These are phyloP conservation scores for Penicillium coprophilum DNA, from an alignment of 495 filamentous ascomycete species.

Conservation along the genomic window DNA sequence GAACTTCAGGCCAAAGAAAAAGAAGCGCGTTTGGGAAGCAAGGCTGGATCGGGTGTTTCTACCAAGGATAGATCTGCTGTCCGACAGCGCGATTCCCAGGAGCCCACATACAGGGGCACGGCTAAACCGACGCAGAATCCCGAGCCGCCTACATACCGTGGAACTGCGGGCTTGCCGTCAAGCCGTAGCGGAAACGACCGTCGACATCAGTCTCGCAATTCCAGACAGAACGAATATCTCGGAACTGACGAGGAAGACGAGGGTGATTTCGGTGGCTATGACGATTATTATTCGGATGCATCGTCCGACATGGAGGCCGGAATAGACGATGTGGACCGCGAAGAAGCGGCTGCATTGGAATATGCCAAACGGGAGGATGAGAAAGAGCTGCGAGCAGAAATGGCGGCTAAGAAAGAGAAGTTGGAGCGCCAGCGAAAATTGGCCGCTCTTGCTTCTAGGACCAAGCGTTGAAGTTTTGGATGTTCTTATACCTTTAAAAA, in stretches of 20 bases:
- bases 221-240: constrained; percentile 47
- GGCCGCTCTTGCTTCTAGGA: constrained; percentile 45
- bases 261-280: constrained; percentile 48
- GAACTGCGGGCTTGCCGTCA: constrained; percentile 46
- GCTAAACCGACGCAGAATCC: constrained; percentile 41
- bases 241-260: constrained; percentile 51
- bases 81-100: constrained; percentile 33
- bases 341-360: constrained; percentile 53
- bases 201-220: constrained; percentile 33
- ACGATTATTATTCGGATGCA: constrained; percentile 55
- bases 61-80: constrained; percentile 22
- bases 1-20: constrained; percentile 39
- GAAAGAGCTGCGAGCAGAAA: constrained; percentile 54
- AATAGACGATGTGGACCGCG: constrained; percentile 56
- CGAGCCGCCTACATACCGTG: constrained; percentile 53
- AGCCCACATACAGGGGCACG: constrained; percentile 53
- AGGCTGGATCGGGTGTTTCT: constrained; percentile 20
- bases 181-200: constrained; percentile 34
- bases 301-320: constrained; percentile 69
- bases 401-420: constrained; percentile 56
- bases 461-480: constrained; percentile 26
- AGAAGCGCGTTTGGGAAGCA: constrained; percentile 30
- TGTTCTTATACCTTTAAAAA: constrained; percentile 18
- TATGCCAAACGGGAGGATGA: constrained; percentile 59
- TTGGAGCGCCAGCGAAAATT: constrained; percentile 54